These are phyloP conservation scores for Hortiboletus campestris DNA, from an alignment of 768 basidiomycete genomes.

Conservation along the genomic window DNA sequence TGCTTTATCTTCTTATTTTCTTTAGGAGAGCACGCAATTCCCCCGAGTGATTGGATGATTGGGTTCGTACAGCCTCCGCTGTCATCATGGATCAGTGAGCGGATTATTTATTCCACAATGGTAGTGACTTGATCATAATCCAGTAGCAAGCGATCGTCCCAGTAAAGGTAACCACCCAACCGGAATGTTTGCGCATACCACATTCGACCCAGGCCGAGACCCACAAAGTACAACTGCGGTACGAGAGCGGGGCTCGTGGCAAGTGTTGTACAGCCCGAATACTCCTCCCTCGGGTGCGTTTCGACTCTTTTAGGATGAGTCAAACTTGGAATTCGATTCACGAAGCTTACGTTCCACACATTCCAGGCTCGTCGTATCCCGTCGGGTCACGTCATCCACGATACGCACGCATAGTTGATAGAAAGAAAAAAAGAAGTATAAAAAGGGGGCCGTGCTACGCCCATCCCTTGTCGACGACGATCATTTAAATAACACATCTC, in stretches of 20 bases:
- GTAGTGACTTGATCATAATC: too few relatives aligned
- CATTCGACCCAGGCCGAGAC: not conserved
- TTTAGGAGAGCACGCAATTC: not conserved
- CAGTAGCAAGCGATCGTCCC: too few relatives aligned
- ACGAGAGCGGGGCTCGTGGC: not conserved
- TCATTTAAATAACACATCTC: not conserved
- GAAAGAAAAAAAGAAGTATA: too few relatives aligned
- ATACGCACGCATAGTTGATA: too few relatives aligned
- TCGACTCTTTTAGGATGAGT: not conserved
- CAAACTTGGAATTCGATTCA: not conserved
- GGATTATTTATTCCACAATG: too few relatives aligned
- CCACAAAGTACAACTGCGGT: not conserved
- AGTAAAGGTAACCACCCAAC: not conserved
- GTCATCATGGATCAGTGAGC: not conserved
- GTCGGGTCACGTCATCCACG: not conserved
- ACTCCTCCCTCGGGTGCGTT: too few relatives aligned
- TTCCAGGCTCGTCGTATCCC: not conserved
- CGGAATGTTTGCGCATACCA: not conserved
- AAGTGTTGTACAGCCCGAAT: not conserved
- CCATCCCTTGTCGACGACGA: not conserved
- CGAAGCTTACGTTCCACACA: not conserved
- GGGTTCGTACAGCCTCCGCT: not conserved
- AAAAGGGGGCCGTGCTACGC: not conserved
- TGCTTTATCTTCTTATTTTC: too few relatives aligned
- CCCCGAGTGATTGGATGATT: too few relatives aligned